Evolutionary conservation across 768 basidiomycete genomes (phyloP).

Genomic region (Basidioascus undulatus): DNA sequence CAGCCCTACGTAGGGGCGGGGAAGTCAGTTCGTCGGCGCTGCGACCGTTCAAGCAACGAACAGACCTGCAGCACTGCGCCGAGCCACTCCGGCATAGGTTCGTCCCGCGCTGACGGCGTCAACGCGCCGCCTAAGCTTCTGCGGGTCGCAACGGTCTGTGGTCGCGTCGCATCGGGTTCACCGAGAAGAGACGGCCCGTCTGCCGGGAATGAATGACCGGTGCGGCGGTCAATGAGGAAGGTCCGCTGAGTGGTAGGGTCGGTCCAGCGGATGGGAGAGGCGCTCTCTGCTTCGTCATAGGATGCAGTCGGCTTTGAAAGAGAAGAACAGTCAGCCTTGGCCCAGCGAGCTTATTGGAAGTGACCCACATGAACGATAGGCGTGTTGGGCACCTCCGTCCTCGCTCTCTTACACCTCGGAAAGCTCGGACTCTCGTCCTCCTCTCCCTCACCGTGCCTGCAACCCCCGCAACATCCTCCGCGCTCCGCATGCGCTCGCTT

Average conservation of each 20-base stretch:
- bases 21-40: too few species aligned
- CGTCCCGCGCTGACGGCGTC: conserved; percentile 4
- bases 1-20: conserved; percentile 12
- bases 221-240: conserved; percentile 39
- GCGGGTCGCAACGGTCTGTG: conserved; percentile 10
- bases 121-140: conserved; percentile 1
- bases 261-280: conserved; percentile 23
- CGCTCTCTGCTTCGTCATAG: neutral
- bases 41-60: conserved; percentile 1
- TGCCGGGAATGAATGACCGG: conserved; percentile 37
- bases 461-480: too few species aligned
- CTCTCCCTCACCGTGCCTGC: too few species aligned
- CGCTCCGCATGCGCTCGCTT: too few species aligned
- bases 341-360: conserved; percentile 28
- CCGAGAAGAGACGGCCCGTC: too few species aligned
- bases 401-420: too few species aligned
- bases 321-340: neutral
- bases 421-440: too few species aligned
- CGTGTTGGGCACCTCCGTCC: too few species aligned
- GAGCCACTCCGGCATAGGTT: conserved; percentile 49
- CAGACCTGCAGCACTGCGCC: conserved; percentile 32
- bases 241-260: conserved; percentile 36
- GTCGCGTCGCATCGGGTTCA: conserved; percentile 8
- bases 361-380: too few species aligned
- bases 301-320: neutral